A percentile compares a stretch with the other conserved stretches of the same genome.
Evolutionary conservation across 495 filamentous ascomycete genomes (phyloP).

Genomic region (Daldinia loculata): DNA sequence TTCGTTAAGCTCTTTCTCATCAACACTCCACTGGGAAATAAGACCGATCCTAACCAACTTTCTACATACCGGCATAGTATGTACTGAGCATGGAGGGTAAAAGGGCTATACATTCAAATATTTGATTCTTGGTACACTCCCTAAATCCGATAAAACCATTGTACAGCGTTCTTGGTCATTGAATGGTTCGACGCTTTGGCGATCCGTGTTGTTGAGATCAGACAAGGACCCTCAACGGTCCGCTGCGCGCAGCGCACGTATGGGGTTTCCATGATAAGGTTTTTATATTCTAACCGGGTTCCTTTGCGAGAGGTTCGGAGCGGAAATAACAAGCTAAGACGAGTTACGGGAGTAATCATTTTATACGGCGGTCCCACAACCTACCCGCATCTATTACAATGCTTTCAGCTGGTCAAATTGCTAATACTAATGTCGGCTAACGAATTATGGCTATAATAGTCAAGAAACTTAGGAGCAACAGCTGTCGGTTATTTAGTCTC

Average conservation of each 20-base stretch:
- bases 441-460: neutral
- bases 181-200: conserved; percentile 18
- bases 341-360: conserved; percentile 3
- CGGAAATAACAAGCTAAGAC: conserved; percentile 20
- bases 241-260: conserved; percentile 31
- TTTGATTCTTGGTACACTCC: neutral
- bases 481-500: neutral
- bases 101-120: neutral
- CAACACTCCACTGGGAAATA: neutral
- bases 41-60: neutral
- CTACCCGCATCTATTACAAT: neutral
- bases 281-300: conserved; percentile 19
- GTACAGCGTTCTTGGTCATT: neutral
- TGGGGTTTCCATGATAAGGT: conserved; percentile 32
- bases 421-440: neutral
- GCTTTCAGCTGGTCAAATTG: neutral
- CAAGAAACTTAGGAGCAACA: neutral
- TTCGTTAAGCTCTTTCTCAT: conserved; percentile 1
- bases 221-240: conserved; percentile 32
- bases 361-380: neutral
- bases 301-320: conserved; percentile 5
- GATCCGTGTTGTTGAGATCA: conserved; percentile 24
- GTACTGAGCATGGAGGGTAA: neutral
- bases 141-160: neutral
- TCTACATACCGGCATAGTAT: neutral